These are phyloP conservation scores for Blastobotrys mokoenaii DNA, from an alignment of 805 yeast species.

Conservation along the genomic window DNA sequence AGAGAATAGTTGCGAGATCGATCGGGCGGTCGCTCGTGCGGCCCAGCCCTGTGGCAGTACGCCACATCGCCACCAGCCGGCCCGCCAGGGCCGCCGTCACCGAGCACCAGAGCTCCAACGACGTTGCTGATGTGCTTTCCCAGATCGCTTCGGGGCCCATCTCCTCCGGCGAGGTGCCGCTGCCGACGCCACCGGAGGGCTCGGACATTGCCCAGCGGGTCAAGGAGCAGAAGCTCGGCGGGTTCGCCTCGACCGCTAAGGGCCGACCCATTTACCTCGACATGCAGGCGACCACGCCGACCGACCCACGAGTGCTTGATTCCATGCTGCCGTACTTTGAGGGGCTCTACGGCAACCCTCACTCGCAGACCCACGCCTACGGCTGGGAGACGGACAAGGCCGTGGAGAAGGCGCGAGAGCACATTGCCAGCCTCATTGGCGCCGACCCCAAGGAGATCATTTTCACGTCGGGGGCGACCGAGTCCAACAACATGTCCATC, in stretches of 20 bases:
- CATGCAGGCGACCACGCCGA: conserved; percentile 97
- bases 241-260: conserved; percentile 7
- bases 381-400: conserved; percentile 98
- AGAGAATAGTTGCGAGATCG: too few species aligned
- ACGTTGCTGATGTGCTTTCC: conserved; percentile 15
- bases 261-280: conserved; percentile 87
- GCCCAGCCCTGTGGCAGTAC: too few species aligned
- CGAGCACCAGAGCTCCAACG: conserved; percentile 1
- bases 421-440: conserved; percentile 74
- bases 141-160: conserved; percentile 8
- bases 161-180: conserved; percentile 7
- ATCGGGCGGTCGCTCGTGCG: too few species aligned
- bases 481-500: conserved; percentile 86
- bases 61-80: too few species aligned
- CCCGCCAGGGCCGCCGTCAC: neutral
- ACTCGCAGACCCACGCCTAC: conserved; percentile 90
- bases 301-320: conserved; percentile 85
- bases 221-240: conserved; percentile 12
- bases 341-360: conserved; percentile 96
- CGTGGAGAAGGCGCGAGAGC: conserved; percentile 76
- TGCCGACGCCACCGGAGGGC: conserved; percentile 18
- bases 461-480: conserved; percentile 97
- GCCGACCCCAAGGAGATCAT: conserved; percentile 97
- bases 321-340: conserved; percentile 40
- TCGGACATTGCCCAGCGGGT: conserved; percentile 16